Percentiles rank a stretch among this genome's conserved stretches.
Evolutionary conservation across 768 basidiomycete species (phyloP).

Genomic region (Tulasnella sp.): DNA sequence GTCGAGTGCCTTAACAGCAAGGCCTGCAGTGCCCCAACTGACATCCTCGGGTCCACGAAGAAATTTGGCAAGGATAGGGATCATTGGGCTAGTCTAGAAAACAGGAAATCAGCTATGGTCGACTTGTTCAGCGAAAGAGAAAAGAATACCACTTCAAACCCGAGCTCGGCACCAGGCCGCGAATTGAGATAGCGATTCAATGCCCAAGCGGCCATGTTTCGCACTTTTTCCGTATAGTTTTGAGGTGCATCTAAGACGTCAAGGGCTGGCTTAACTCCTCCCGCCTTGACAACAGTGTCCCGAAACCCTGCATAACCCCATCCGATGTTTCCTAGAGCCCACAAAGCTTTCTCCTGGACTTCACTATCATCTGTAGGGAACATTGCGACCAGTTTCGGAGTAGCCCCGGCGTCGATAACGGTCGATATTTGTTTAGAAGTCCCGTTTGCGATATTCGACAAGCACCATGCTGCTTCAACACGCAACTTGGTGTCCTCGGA

Average conservation of each 20-base stretch:
- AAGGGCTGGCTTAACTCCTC: not conserved
- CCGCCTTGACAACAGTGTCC: not conserved
- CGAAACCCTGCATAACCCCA: not conserved
- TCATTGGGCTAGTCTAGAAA: not conserved
- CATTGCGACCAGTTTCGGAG: not conserved
- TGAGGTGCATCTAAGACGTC: not conserved
- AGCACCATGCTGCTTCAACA: not conserved
- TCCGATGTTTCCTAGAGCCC: not conserved
- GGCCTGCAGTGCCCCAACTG: not conserved
- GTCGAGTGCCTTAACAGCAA: not conserved
- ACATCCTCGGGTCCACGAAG: not conserved
- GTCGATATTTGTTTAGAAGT: not conserved
- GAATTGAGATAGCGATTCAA: no score
- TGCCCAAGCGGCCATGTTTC: not conserved
- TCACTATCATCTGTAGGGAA: not conserved
- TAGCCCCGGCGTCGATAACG: not conserved
- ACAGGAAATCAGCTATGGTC: not conserved
- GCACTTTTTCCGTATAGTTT: not conserved
- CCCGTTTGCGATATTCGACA: not conserved
- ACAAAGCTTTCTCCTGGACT: not conserved
- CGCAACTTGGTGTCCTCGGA: not conserved
- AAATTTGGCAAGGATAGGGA: not conserved
- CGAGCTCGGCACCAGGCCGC: no score
- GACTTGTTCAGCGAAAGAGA: no score
- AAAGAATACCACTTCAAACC: no score